Percentiles rank a stretch among this genome's conserved stretches.
Evolutionary conservation across 371 early-diverging fungal species (phyloP).

Genomic region (Mortierella sp.): DNA sequence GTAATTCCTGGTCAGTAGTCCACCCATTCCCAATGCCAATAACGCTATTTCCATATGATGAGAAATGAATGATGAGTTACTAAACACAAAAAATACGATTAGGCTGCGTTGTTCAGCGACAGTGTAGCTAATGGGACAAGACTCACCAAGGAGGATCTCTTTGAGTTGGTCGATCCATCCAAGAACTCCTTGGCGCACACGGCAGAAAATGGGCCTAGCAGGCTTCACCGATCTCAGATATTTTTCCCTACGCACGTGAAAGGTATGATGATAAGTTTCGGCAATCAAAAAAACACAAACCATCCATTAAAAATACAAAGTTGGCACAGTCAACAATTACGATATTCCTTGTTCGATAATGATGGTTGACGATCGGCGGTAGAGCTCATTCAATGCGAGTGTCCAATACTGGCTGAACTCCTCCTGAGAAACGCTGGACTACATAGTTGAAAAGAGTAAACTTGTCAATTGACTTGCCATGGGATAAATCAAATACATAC

Average conservation of each 20-base stretch:
- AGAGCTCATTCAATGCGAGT: conserved; percentile 25
- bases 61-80: background rate
- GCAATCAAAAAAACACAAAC: background rate
- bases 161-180: conserved; percentile 21
- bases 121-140: background rate
- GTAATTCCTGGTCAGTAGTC: conserved; percentile 4
- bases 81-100: background rate
- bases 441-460: background rate
- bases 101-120: background rate
- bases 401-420: conserved; percentile 36
- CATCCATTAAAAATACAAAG: background rate
- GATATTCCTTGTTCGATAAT: background rate
- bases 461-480: background rate
- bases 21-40: background rate
- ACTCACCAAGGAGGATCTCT: conserved; percentile 15
- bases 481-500: too few species aligned
- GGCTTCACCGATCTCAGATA: conserved; percentile 34
- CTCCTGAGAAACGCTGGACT: conserved; percentile 18
- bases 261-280: background rate
- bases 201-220: conserved; percentile 23
- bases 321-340: background rate
- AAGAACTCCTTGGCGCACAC: conserved; percentile 22
- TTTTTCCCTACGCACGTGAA: background rate
- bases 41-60: background rate
- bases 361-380: conserved; percentile 21